phyloP scores from a whole-genome alignment of 768 basidiomycete genomes.

The Heimioporus sp. region DNA sequence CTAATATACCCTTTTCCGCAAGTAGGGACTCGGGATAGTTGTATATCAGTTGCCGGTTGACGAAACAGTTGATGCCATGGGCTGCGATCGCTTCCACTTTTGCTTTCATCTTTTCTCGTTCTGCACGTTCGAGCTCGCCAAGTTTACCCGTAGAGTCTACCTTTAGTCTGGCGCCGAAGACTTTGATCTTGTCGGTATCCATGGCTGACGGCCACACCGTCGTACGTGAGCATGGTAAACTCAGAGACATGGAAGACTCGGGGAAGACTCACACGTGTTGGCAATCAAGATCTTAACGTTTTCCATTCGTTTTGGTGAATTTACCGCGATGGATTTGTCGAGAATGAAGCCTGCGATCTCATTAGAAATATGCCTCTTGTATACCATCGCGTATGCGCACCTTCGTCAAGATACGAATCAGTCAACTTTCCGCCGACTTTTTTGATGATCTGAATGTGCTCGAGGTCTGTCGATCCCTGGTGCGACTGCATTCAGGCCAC shows the following conservation, averaged over 20 bases:
- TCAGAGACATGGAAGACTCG: conserved; percentile 36
- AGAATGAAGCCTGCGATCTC: conserved; percentile 81
- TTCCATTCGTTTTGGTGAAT: conserved; percentile 92
- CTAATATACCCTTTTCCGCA: conserved; percentile 93
- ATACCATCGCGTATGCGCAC: conserved; percentile 34
- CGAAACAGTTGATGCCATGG: conserved; percentile 96
- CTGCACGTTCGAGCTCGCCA: conserved; percentile 96
- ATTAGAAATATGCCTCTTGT: background rate
- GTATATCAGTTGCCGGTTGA: conserved; percentile 98
- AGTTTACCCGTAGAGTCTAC: conserved; percentile 96
- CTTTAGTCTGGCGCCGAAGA: conserved; percentile 95
- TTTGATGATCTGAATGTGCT: conserved; percentile 99
- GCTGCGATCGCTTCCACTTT: conserved; percentile 94
- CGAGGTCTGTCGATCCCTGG: conserved; percentile 92
- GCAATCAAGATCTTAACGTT: conserved; percentile 96
- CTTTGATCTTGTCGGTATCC: conserved; percentile 99
- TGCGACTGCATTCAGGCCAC: conserved; percentile 1
- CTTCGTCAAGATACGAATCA: conserved; percentile 97
- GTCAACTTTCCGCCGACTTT: conserved; percentile 99
- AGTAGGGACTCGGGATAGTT: conserved; percentile 97
- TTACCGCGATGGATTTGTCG: conserved; percentile 91
- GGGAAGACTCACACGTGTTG: conserved; percentile 83
- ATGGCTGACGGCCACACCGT: conserved; percentile 57
- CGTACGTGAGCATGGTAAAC: background rate
- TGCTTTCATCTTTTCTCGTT: conserved; percentile 98